Evolutionary conservation across 768 basidiomycete species (phyloP).

Genomic region (Agrocybe pediades): DNA sequence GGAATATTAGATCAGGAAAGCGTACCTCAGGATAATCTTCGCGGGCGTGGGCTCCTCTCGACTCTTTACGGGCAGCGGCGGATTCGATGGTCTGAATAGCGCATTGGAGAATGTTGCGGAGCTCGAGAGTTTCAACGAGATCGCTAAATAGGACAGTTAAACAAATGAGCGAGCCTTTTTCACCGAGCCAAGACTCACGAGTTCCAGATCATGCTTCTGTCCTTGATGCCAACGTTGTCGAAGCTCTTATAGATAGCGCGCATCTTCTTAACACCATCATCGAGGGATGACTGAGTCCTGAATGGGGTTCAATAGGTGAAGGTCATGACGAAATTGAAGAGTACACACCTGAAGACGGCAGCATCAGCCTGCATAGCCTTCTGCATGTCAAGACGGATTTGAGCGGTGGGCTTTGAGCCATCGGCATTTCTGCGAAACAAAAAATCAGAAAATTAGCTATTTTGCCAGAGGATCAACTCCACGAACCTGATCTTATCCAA

Average conservation of each 20-base stretch:
- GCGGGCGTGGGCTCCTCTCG: slow-evolving; percentile 97
- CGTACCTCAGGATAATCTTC: slow-evolving; percentile 94
- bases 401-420: slow-evolving; percentile 84
- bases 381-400: slow-evolving; percentile 95
- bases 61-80: slow-evolving; percentile 93
- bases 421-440: slow-evolving; percentile 57
- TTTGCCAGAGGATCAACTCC: background rate
- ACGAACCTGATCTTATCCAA: slow-evolving; percentile 80
- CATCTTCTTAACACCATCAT: slow-evolving; percentile 91
- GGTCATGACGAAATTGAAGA: slow-evolving; percentile 11
- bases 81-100: slow-evolving; percentile 95
- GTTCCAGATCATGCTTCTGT: slow-evolving; percentile 99
- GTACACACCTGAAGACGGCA: slow-evolving; percentile 83
- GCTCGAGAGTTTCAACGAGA: slow-evolving; percentile 94
- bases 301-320: no score
- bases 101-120: slow-evolving; percentile 93
- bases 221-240: slow-evolving; percentile 93
- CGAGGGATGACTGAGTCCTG: slow-evolving; percentile 86
- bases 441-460: background rate
- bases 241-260: slow-evolving; percentile 85
- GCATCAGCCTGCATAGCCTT: slow-evolving; percentile 99
- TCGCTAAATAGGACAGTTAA: slow-evolving; percentile 55
- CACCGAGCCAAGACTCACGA: slow-evolving; percentile 56
- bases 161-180: background rate
- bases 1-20: slow-evolving; percentile 6